Percentiles rank a stretch among this genome's conserved stretches.
phyloP scores from a whole-genome alignment of 495 filamentous ascomycete genomes.

The Aspergillus heteromorphus region DNA sequence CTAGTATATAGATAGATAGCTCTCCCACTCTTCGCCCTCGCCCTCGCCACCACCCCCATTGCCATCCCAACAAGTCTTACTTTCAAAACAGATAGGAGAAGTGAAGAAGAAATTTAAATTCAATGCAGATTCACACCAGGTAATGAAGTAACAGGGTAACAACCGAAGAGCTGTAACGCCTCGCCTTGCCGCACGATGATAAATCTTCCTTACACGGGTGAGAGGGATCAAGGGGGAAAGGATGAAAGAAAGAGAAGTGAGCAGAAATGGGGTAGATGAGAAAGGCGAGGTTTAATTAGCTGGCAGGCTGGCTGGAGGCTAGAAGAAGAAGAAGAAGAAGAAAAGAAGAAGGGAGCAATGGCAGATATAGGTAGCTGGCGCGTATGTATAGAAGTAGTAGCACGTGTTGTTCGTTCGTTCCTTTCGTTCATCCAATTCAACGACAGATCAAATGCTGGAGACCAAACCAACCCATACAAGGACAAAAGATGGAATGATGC shows the following conservation, averaged over 20 bases:
- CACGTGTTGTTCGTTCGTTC: background rate
- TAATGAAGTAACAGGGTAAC: background rate
- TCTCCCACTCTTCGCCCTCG: too few relatives aligned
- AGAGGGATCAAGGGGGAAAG: slow-evolving; percentile 1
- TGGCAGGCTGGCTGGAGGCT: background rate
- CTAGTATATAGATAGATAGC: too few relatives aligned
- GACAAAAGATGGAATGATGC: background rate
- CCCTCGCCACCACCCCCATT: too few relatives aligned
- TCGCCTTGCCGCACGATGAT: slow-evolving; percentile 26
- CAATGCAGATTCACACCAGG: background rate
- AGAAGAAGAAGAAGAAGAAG: background rate
- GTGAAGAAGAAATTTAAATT: background rate
- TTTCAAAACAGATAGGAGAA: too few relatives aligned
- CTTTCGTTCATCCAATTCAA: slow-evolving; percentile 4
- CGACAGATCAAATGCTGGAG: background rate
- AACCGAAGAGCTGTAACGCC: slow-evolving; percentile 26
- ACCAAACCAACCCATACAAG: background rate
- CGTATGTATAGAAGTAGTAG: background rate
- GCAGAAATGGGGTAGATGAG: background rate
- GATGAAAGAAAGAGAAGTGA: background rate
- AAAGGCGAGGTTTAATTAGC: too few relatives aligned
- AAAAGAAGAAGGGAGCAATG: too few relatives aligned
- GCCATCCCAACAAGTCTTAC: too few relatives aligned
- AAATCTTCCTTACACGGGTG: slow-evolving; percentile 34
- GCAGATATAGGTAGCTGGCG: background rate